Evolutionary conservation across 2,329 filamentous ascomycete species (phyloP).

Genomic region (Penicillium sp.): DNA sequence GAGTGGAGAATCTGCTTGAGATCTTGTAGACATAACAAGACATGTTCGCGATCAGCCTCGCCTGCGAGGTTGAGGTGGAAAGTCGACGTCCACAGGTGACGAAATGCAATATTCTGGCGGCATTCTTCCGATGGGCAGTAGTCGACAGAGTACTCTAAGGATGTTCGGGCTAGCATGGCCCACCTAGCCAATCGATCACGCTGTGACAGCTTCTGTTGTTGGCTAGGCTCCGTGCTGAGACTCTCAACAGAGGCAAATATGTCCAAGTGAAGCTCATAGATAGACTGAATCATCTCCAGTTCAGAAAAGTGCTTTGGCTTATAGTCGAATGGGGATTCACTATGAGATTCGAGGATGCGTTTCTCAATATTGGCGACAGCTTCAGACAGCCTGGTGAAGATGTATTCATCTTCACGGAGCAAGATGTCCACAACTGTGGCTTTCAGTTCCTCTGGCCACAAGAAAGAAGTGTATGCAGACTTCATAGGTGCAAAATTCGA

Average conservation of each 20-base stretch:
- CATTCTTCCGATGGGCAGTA: conserved; percentile 27
- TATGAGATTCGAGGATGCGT: conserved; percentile 24
- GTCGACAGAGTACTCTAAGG: conserved; percentile 47
- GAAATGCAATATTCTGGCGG: conserved; percentile 51
- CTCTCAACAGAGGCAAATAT: conserved; percentile 64
- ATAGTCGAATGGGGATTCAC: conserved; percentile 26
- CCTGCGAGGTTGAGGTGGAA: conserved; percentile 61
- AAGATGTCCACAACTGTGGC: conserved; percentile 55
- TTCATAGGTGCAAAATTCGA: conserved; percentile 22
- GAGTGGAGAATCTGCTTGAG: conserved; percentile 56
- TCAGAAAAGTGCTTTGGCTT: conserved; percentile 34
- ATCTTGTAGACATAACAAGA: conserved; percentile 63
- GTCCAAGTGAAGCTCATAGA: conserved; percentile 69
- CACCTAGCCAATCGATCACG: conserved; percentile 62
- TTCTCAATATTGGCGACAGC: conserved; percentile 30
- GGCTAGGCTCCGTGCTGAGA: conserved; percentile 57
- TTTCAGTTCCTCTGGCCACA: conserved; percentile 59
- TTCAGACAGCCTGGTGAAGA: conserved; percentile 46
- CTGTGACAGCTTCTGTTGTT: conserved; percentile 53
- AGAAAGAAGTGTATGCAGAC: conserved; percentile 54
- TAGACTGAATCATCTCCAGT: conserved; percentile 57
- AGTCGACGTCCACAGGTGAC: conserved; percentile 67
- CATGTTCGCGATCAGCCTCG: conserved; percentile 58
- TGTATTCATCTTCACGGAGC: conserved; percentile 54
- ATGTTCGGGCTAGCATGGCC: conserved; percentile 57